Base-by-base conservation (phyloP, 139 green algal species). In the Micromonas pusilla region DNA sequence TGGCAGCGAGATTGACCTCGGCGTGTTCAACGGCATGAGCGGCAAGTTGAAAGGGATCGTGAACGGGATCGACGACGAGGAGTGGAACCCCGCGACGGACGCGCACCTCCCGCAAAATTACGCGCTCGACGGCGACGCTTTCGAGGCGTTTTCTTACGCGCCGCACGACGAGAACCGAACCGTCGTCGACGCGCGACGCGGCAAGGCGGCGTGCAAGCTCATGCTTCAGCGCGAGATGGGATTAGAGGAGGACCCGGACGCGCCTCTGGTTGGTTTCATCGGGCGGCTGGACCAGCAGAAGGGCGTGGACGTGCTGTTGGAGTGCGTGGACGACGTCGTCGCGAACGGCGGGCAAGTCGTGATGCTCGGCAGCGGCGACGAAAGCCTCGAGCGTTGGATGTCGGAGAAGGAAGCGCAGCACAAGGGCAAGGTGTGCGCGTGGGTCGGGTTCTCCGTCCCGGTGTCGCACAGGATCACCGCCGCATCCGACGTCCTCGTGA, bases 371-470 rank as follows among this genome's bases (percentile, higher is more conserved):
- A 92, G 82, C 0, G 92, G 92, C 23, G 85, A 91, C 52, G 70
- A 81, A 33, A 83, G 86, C 57, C 83, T 97, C 36, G 92, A 97
- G 89, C 84, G 74, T 2, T 66, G 67, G 33, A 79, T 88, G 79
- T 30, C 31, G 38, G 78, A 57, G 70, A 72, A 70, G 32, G 84
- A 87, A 57, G 57, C 21, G 21, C 30, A 66, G 4, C 83, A 84
- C 81, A 57, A 31, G 3, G 81, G 90, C 79, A 85, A 88, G 73
- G 90, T 90, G 16, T 85, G 91, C 4, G 92, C 85, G 66, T 97
- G 91, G 90, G 92, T 97, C 52, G 92, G 92, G 78, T 97, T 96
- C 90, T 92, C 92, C 77, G 92, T 94, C 73, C 84, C 90, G 39
- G 80, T 96, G 71, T 86, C 79, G 2, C 92, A 97, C 87, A 82